Evolutionary conservation across 2,329 filamentous ascomycete genomes (phyloP).

Genomic region (Ophioceras dolichostomum): DNA sequence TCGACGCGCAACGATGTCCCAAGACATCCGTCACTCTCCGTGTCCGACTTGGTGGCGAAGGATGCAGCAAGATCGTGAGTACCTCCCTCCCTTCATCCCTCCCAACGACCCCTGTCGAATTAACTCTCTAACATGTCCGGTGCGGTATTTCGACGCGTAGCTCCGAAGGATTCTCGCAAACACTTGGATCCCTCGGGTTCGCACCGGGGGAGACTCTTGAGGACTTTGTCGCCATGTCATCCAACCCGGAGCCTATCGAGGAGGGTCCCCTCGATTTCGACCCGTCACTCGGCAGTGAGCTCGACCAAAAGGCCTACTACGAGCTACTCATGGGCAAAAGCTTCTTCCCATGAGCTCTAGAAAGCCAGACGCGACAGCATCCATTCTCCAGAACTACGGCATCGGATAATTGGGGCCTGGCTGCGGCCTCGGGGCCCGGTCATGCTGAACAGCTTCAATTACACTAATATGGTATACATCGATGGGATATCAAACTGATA

Average conservation of each 20-base stretch:
- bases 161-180: constrained; percentile 19
- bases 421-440: not conserved
- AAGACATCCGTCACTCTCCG: constrained; percentile 7
- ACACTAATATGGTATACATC: too few relatives aligned
- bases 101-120: too few relatives aligned
- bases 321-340: constrained; percentile 17
- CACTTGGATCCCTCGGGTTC: constrained; percentile 22
- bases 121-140: too few relatives aligned
- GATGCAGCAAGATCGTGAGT: constrained; percentile 22
- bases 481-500: too few relatives aligned
- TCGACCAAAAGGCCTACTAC: constrained; percentile 23
- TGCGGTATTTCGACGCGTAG: too few relatives aligned
- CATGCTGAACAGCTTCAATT: not conserved
- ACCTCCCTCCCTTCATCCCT: too few relatives aligned
- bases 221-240: constrained; percentile 23
- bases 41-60: constrained; percentile 22
- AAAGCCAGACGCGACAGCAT: too few relatives aligned
- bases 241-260: constrained; percentile 18
- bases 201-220: constrained; percentile 22
- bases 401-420: not conserved
- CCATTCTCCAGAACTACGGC: too few relatives aligned
- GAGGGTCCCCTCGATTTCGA: constrained; percentile 14
- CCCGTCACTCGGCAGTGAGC: constrained; percentile 16
- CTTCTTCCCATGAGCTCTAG: constrained; percentile 8
- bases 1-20: not conserved